Percentiles rank a stretch among this genome's conserved stretches.
Evolutionary conservation across 2,329 filamentous ascomycete genomes (phyloP).

Genomic region (Pseudopithomyces maydicus): DNA sequence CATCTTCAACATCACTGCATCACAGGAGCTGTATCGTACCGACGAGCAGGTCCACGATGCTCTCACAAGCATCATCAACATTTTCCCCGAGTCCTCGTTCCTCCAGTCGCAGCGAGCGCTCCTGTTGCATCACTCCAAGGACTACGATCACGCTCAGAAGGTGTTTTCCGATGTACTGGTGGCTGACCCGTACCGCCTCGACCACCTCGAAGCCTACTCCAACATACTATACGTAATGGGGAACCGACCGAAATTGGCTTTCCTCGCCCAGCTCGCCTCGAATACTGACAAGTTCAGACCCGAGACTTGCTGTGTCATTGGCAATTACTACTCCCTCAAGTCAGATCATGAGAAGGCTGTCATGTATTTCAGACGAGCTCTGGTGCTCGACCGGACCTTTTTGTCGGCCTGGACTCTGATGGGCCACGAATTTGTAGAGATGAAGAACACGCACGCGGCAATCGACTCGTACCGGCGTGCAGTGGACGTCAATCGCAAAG

Average conservation of each 20-base stretch:
- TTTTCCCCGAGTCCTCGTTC: constrained; percentile 89
- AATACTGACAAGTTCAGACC: constrained; percentile 94
- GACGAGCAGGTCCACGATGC: constrained; percentile 74
- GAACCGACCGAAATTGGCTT: constrained; percentile 84
- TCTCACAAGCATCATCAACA: constrained; percentile 75
- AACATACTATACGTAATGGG: constrained; percentile 97
- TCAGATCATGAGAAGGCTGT: constrained; percentile 98
- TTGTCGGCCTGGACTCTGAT: constrained; percentile 97
- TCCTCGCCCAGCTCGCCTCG: constrained; percentile 88
- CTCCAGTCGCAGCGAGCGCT: constrained; percentile 88
- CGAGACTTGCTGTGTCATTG: constrained; percentile 94
- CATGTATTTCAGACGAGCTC: constrained; percentile 91
- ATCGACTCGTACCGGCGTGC: constrained; percentile 96
- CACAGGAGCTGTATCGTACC: constrained; percentile 88
- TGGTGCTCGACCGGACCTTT: constrained; percentile 88
- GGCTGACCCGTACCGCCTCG: constrained; percentile 73
- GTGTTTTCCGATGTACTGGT: constrained; percentile 72
- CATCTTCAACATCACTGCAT: constrained; percentile 91
- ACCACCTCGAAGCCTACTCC: constrained; percentile 92
- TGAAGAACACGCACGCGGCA: constrained; percentile 97
- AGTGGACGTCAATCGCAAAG: constrained; percentile 92
- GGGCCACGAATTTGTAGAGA: constrained; percentile 98
- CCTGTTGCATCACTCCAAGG: constrained; percentile 87
- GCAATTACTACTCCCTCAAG: constrained; percentile 94
- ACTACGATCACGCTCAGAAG: constrained; percentile 67